Base-by-base conservation (phyloP, 306 rosid species). In the Citrullus colocynthis region DNA sequence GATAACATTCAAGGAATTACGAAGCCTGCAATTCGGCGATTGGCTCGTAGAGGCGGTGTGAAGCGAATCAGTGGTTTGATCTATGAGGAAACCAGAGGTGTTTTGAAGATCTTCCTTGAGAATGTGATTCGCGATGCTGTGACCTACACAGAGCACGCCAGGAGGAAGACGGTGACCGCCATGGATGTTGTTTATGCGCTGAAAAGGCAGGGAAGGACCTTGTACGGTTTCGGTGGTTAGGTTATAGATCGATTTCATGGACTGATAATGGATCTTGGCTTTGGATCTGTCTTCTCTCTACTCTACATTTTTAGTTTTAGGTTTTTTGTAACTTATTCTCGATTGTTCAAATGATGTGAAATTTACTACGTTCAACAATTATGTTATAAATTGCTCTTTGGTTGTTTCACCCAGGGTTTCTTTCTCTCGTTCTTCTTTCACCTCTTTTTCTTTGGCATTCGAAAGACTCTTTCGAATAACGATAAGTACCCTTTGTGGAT, bases 141-240 rank as follows among this genome's bases (percentile, higher is more conserved):
- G 13, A 64, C 72, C 14, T 64, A 64, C 72, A 64, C 72, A 0
- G 72, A 64, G 72, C 72, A 64, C 28, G 72, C 72, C 3, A 64
- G 72, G 48, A 64, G 72, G 48, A 64, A 64, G 72, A 64, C 72
- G 48, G 72, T 64, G 14, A 64, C 72, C 28, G 72, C 72, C 24
- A 64, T 64, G 72, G 72, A 64, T 36, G 72, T 64, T 1, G 72
- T 64, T 1, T 64, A 64, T 17, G 72, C 72, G 5, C 17, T 64
- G 6, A 64, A 64, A 14, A 61, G 67, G 67, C 67, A 61, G 67
- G 67, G 67, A 61, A 64, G 69, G 44, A 62, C 69, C 6, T 32
- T 36, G 72, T 17, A 64, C 14, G 72, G 72, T 36, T 64, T 64
- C 6, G 72, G 72, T 6, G 72, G 72, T 64, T 64, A 64, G 45